A percentile compares a stretch with the other conserved stretches of the same genome.
Conservation (phyloP, 148 eudicot species). For the Cornus florida region DNA sequence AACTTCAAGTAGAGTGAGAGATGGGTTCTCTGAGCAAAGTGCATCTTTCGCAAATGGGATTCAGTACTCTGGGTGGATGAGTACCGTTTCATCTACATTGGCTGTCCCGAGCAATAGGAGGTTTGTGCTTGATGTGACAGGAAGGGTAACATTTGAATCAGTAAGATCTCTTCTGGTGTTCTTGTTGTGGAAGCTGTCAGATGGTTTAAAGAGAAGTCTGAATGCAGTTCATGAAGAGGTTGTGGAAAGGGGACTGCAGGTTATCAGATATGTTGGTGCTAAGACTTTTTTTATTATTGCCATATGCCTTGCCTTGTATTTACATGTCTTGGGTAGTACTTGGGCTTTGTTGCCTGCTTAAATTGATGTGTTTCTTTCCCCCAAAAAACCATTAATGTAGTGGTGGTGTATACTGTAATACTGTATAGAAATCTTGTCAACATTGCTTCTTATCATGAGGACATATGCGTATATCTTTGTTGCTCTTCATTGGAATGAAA, state of each 20-base stretch:
- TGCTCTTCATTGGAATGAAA: not conserved
- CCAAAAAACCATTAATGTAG: not conserved
- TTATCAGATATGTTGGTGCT: slow-evolving; percentile 51
- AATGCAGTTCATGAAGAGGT: slow-evolving; percentile 49
- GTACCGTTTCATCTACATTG: slow-evolving; percentile 63
- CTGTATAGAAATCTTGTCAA: not conserved
- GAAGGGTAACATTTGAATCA: slow-evolving; percentile 79
- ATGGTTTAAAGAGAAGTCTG: slow-evolving; percentile 48
- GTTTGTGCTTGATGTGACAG: slow-evolving; percentile 74
- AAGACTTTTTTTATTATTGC: slow-evolving; percentile 58
- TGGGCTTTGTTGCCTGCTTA: slow-evolving; percentile 51
- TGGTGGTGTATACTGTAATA: too few species aligned
- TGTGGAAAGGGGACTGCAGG: slow-evolving; percentile 61
- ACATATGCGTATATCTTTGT: not conserved
- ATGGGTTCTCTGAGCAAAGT: slow-evolving; percentile 43
- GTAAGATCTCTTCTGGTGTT: slow-evolving; percentile 60
- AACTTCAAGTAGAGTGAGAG: slow-evolving; percentile 8
- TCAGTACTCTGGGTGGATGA: slow-evolving; percentile 46
- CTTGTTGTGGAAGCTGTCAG: slow-evolving; percentile 45
- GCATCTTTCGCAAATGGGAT: slow-evolving; percentile 41
- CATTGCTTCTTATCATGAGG: not conserved
- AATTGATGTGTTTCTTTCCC: slow-evolving; percentile 1
- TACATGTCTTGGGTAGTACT: slow-evolving; percentile 53
- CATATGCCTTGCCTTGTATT: slow-evolving; percentile 57
- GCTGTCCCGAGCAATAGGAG: slow-evolving; percentile 70